Evolutionary conservation across 1,284 basidiomycete species (phyloP), one percentile per base, ranked within the genome.

Genomic region (Ustilago vetiveriae): DNA sequence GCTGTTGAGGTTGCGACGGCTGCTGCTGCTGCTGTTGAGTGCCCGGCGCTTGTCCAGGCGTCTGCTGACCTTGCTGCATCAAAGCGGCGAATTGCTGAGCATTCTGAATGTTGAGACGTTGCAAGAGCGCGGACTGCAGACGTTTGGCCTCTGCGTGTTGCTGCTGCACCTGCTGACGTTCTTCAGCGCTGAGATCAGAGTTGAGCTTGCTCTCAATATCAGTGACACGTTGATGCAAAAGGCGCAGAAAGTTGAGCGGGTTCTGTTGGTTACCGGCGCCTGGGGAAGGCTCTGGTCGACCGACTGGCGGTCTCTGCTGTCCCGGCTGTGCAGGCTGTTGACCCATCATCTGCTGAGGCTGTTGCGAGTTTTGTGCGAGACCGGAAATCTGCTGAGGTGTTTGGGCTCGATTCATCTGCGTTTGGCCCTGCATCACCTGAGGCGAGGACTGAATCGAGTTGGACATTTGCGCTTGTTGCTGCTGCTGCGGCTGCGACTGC

Each of bases 131-230:
- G 11, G 54, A 54, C 30, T 75, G 72, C 33, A 75, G 36, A 14
- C 70, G 56, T 29, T 57, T 57, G 22, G 69, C 58, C 47, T 76
- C 70, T 29, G 70, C 65, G 21, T 64, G 58, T 36, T 69, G 63
- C 19, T 63, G 58, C 48, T 73, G 75, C 5, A 67, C 54, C 16
- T 43, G 21, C 32, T 74, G 68, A 16, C 72, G 67, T 41, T 75
- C 75, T 19, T 64, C 65, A 14, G 63, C 57, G 29, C 59, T 52
- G 24, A 73, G 59, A 19, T 63, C 53, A 22, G 62, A 59, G 6
- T 57, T 62, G 32, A 75, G 73, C 48, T 74, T 75, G 41, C 55
- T 64, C 39, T 77, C 73, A 21, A 75, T 64, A 17, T 75, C 73
- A 5, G 49, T 57, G 44, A 75, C 62, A n/a, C 65, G 67, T 39